Conservation (phyloP, 169 alveolate species). For the Plasmodium vivax region DNA sequence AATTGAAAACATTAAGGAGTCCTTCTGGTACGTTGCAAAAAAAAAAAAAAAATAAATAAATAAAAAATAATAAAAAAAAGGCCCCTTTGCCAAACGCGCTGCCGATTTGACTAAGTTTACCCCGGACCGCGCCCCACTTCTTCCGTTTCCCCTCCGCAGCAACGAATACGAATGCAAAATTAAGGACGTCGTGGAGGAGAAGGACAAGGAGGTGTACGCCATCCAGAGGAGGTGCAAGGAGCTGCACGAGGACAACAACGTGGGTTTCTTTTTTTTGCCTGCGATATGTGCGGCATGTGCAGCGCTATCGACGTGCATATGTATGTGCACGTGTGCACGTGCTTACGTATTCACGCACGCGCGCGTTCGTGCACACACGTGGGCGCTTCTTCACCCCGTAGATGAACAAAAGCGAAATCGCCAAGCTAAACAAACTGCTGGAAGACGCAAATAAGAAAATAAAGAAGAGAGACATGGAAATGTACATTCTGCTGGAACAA, state of each 20-base stretch:
- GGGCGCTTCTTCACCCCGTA: neutral
- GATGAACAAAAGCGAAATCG: slow-evolving; percentile 46
- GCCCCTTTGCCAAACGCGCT: neutral
- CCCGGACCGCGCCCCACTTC: neutral
- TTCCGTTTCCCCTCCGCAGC: neutral
- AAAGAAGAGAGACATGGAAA: slow-evolving; percentile 72
- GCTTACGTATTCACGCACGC: neutral
- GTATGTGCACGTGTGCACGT: neutral
- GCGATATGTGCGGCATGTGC: neutral
- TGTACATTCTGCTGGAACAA: slow-evolving; percentile 69
- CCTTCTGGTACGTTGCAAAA: slow-evolving; percentile 42
- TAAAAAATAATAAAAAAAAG: too few relatives aligned
- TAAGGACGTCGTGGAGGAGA: slow-evolving; percentile 35
- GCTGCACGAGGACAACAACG: slow-evolving; percentile 37
- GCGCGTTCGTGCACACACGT: neutral
- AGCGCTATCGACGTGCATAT: neutral
- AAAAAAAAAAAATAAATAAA: neutral
- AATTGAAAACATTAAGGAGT: slow-evolving; percentile 67
- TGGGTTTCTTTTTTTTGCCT: neutral
- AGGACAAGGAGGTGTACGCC: slow-evolving; percentile 43
- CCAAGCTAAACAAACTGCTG: slow-evolving; percentile 51
- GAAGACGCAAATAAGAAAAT: slow-evolving; percentile 70
- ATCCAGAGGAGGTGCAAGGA: slow-evolving; percentile 49
- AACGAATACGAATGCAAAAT: slow-evolving; percentile 67
- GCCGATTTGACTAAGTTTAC: neutral